phyloP scores from a whole-genome alignment of 2,329 filamentous ascomycete species.

The Aspergillus udagawae region DNA sequence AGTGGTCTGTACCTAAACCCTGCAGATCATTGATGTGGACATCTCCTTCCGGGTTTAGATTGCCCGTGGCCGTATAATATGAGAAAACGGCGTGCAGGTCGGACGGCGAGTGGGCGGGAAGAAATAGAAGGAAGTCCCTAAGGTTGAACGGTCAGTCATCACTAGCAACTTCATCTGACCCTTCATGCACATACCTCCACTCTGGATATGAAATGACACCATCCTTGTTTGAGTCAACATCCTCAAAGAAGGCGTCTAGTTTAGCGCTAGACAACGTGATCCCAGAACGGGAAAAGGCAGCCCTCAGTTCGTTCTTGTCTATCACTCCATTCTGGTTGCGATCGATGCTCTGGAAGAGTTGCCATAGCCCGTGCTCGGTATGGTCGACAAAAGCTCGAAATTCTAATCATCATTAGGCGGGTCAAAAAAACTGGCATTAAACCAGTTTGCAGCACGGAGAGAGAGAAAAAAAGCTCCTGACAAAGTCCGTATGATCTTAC shows the following conservation, averaged over 20 bases:
- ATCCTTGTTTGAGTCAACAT: conserved; percentile 87
- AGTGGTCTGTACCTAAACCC: conserved; percentile 74
- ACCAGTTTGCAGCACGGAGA: conserved; percentile 10
- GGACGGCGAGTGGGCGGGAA: conserved; percentile 57
- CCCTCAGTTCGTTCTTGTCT: conserved; percentile 76
- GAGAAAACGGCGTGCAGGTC: conserved; percentile 79
- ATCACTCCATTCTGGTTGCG: conserved; percentile 78
- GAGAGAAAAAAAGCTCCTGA: conserved; percentile 4
- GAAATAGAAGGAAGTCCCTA: conserved; percentile 91
- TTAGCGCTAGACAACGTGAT: conserved; percentile 73
- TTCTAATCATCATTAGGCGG: conserved; percentile 53
- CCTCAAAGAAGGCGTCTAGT: conserved; percentile 78
- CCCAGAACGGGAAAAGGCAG: conserved; percentile 73
- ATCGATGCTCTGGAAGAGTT: conserved; percentile 84
- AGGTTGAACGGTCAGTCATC: conserved; percentile 9
- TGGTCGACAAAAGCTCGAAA: conserved; percentile 84
- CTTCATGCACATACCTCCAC: conserved; percentile 71
- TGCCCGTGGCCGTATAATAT: conserved; percentile 86
- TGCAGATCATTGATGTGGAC: conserved; percentile 89
- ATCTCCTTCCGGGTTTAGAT: conserved; percentile 89
- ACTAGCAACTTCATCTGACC: conserved; percentile 6
- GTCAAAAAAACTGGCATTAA: conserved; percentile 14
- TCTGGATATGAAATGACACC: conserved; percentile 85
- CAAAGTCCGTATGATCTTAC: conserved; percentile 47
- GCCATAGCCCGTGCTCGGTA: conserved; percentile 77